Evolutionary conservation across 192 early-diverging fungal genomes (phyloP), one percentile per base, ranked within the genome.

Genomic region (Backusella psychrophila): DNA sequence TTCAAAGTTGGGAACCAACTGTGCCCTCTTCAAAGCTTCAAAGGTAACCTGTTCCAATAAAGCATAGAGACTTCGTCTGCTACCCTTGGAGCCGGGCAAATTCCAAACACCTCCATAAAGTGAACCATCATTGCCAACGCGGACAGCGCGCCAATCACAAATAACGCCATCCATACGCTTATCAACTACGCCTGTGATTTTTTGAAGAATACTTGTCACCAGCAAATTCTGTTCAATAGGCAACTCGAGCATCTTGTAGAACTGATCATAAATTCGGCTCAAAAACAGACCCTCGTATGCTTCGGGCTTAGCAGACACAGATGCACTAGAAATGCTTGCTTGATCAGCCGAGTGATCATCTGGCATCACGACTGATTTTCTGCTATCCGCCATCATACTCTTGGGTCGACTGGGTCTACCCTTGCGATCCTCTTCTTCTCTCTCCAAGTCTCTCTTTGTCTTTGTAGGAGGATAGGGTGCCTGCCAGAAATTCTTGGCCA

Each of bases 211-310:
- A 63, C 87, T 85, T 9, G 89, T 90, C 3, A 90, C 75, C 75
- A 88, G 56, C 66, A 90, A 75, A 69, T 89, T 89, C 29, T 87
- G 85, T 33, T 87, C 89, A 75, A 90, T 86, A n/a, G 87, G 82
- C 12, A 82, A 83, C 63, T 83, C 81, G 1, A 88, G 73, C 29
- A 81, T 80, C 19, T 78, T 39, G 6, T 73, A 41, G n/a, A 90
- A 77, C 73, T 86, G 85, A 33, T 73, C 71, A 42, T 88, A 75
- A 4, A 90, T 79, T 31, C 84, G 83, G 5, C 75, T 72, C 38
- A 90, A 56, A 69, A 90, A 90, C 3, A 80, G 75, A 26, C 89
- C 89, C n/a, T 88, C 88, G 52, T 86, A 90, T 14, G 66, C 66
- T 63, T 74, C 72, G 4, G 53, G 56, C n/a, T 71, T 72, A 7